These are phyloP conservation scores for Jamesozyma spencerorum DNA, from an alignment of 805 yeast genomes.

Conservation along the genomic window DNA sequence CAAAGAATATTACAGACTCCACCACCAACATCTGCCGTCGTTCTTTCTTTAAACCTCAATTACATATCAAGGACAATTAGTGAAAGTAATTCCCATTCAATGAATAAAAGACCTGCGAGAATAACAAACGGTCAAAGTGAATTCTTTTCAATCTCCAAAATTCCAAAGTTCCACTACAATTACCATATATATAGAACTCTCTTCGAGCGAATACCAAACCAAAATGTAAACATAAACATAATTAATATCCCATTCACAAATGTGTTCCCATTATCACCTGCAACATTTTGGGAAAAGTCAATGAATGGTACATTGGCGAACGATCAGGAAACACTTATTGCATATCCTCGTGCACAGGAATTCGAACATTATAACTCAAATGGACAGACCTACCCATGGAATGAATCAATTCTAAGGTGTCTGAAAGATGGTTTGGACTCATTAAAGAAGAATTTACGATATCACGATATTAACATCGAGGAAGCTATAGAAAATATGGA, in stretches of 20 bases:
- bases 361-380: background rate
- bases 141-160: slow-evolving; percentile 16
- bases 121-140: slow-evolving; percentile 20
- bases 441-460: background rate
- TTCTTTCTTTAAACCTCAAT: slow-evolving; percentile 18
- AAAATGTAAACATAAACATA: slow-evolving; percentile 22
- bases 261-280: slow-evolving; percentile 26
- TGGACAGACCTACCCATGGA: slow-evolving; percentile 15
- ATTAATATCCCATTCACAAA: slow-evolving; percentile 30
- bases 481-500: slow-evolving; percentile 8
- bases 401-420: slow-evolving; percentile 18
- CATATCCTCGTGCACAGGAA: slow-evolving; percentile 6
- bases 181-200: slow-evolving; percentile 23
- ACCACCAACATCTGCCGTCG: slow-evolving; percentile 29
- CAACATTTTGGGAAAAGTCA: slow-evolving; percentile 16
- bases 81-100: slow-evolving; percentile 3
- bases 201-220: slow-evolving; percentile 27
- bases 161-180: slow-evolving; percentile 26
- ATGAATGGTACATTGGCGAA: slow-evolving; percentile 8
- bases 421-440: slow-evolving; percentile 7
- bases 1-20: slow-evolving; percentile 18
- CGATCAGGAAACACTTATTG: slow-evolving; percentile 25
- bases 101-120: slow-evolving; percentile 14
- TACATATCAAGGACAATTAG: slow-evolving; percentile 16
- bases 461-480: slow-evolving; percentile 5